Percentiles rank a stretch among this genome's conserved stretches.
Evolutionary conservation across 2,329 filamentous ascomycete species (phyloP).

Genomic region (Colletotrichum abscissum): DNA sequence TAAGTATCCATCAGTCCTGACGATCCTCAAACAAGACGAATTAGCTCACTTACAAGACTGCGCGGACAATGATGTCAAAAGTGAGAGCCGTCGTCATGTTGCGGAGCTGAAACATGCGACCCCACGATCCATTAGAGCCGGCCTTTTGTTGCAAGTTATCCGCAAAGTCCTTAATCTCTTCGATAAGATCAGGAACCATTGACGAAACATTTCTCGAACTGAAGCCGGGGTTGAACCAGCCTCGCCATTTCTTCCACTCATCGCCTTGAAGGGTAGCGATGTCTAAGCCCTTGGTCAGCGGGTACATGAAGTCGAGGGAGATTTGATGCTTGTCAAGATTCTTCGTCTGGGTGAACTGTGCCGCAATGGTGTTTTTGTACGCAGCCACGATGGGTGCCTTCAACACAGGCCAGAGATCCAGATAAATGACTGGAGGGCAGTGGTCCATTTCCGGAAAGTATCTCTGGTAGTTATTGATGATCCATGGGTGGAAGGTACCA

Average conservation of each 20-base stretch:
- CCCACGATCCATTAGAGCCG: conserved; percentile 14
- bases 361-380: conserved; percentile 32
- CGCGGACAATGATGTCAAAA: conserved; percentile 44
- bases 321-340: conserved; percentile 28
- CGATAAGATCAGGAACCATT: conserved; percentile 18
- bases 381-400: conserved; percentile 26
- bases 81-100: conserved; percentile 32
- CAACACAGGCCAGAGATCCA: conserved; percentile 39
- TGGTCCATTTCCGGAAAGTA: conserved; percentile 20
- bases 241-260: conserved; percentile 41
- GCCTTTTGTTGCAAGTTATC: neutral
- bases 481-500: conserved; percentile 2
- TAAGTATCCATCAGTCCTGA: conserved; percentile 13
- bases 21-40: rapidly evolving
- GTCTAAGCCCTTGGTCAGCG: conserved; percentile 12
- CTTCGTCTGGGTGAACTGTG: conserved; percentile 35
- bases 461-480: conserved; percentile 18
- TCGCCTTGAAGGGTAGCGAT: conserved; percentile 15
- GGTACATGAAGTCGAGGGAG: conserved; percentile 19
- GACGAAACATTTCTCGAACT: neutral
- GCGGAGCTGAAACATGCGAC: conserved; percentile 21
- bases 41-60: conserved; percentile 35
- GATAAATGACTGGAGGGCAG: conserved; percentile 36
- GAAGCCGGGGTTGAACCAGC: conserved; percentile 49
- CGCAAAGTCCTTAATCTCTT: conserved; percentile 13